Evolutionary conservation across 108 stramenopile species (phyloP), one percentile per base, ranked within the genome.

Genomic region (Nitzschia sp.): DNA sequence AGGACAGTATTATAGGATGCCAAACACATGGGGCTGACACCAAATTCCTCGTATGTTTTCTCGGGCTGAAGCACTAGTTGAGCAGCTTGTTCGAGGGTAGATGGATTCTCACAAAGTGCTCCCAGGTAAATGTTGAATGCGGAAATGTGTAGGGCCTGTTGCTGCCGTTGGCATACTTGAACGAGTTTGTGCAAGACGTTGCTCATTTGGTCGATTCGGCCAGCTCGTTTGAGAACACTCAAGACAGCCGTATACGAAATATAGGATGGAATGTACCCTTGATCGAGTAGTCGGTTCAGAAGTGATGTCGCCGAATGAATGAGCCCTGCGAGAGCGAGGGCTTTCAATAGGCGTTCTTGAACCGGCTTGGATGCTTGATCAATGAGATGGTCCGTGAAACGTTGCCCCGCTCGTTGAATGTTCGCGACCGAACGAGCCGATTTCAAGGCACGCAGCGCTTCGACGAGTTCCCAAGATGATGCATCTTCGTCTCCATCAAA

Each of bases 61-160:
- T 70, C 28, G n/a, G 57, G 55, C 21, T 33, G 31, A 29, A 45
- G 27, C 1, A 66, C 38, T 26, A 38, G 19, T n/a, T 60, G 15
- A 11, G 46, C 55, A 18, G 64, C 59, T 4, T 15, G 28, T 24
- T 11, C 59, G 13, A 75, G 48, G 23, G 24, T 46, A 34, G 74
- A 57, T 66, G 73, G 72, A 72, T 73, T 59, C 64, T 88, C 85
- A 63, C 87, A 89, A 13, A 93, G 55, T 1, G 85, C 56, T 13
- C 84, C 83, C 55, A 93, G n/a, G 49, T 86, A 93, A 0, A 85
- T 69, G 59, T 93, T 93, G 55, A 86, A 85, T 9, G 86, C 84
- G n/a, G 83, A 46, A 27, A 28, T 38, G 66, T 26, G 48, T 15
- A 30, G 36, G 30, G 24, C 17, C 30, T 31, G 1, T 27, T 70